Evolutionary conservation across 768 basidiomycete species (phyloP).

Genomic region (Tulasnella sp.): DNA sequence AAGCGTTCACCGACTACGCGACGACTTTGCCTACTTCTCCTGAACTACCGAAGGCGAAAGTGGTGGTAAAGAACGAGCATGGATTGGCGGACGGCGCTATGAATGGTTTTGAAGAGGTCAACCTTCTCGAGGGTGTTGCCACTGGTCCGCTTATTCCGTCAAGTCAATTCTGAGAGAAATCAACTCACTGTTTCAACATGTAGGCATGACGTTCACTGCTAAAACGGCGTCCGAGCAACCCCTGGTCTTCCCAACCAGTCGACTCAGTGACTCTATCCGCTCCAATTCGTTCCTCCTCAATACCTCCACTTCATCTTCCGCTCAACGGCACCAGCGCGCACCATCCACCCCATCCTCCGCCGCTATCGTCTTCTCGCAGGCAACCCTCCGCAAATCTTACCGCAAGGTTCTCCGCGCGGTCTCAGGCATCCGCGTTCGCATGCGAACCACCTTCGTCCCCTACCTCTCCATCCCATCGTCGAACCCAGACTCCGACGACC

Average conservation of each 20-base stretch:
- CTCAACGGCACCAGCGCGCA: slow-evolving; percentile 38
- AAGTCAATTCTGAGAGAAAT: neutral
- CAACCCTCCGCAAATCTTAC: slow-evolving; percentile 73
- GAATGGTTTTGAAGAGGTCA: slow-evolving; percentile 53
- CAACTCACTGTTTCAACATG: neutral
- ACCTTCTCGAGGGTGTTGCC: slow-evolving; percentile 54
- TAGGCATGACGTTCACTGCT: slow-evolving; percentile 10
- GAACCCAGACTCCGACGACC: slow-evolving; percentile 22
- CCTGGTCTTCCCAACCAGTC: slow-evolving; percentile 52
- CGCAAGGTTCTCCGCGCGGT: slow-evolving; percentile 66
- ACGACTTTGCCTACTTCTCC: neutral
- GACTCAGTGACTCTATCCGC: slow-evolving; percentile 58
- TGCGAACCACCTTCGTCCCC: slow-evolving; percentile 90
- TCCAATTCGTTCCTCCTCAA: slow-evolving; percentile 40
- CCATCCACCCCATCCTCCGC: slow-evolving; percentile 30
- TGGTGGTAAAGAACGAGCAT: neutral
- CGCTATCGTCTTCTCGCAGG: slow-evolving; percentile 30
- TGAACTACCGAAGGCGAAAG: neutral
- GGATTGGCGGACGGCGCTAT: slow-evolving; percentile 16
- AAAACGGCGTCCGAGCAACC: slow-evolving; percentile 14
- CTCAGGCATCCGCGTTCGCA: slow-evolving; percentile 78
- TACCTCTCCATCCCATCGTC: slow-evolving; percentile 51
- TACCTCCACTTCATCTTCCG: slow-evolving; percentile 33
- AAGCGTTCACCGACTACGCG: slow-evolving; percentile 6
- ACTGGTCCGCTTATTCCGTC: slow-evolving; percentile 34